Evolutionary conservation across 495 filamentous ascomycete genomes (phyloP).

Genomic region (Aspergillus hancockii): DNA sequence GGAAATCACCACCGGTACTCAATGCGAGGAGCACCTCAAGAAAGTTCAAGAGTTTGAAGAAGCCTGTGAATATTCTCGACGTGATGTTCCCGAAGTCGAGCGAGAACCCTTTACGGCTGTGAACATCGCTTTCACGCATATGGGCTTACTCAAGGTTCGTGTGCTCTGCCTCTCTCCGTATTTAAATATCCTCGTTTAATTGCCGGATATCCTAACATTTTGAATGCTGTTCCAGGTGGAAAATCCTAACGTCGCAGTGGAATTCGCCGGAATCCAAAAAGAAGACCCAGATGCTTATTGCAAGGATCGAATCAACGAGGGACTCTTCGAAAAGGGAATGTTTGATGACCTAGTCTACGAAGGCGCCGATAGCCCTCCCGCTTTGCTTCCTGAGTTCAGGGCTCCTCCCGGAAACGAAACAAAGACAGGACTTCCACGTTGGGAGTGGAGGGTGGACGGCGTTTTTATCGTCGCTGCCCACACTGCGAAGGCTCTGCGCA

Average conservation of each 20-base stretch:
- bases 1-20: constrained; percentile 20
- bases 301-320: constrained; percentile 5
- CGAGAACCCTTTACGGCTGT: constrained; percentile 9
- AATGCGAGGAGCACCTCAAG: constrained; percentile 5
- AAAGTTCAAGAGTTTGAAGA: not conserved
- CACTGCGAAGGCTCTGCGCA: constrained; percentile 3
- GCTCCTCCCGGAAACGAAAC: constrained; percentile 5
- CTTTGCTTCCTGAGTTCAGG: constrained; percentile 3
- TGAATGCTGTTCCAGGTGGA: not conserved
- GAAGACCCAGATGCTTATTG: constrained; percentile 8
- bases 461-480: constrained; percentile 11
- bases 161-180: not conserved
- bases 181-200: not conserved
- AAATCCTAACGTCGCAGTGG: not conserved
- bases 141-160: not conserved
- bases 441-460: constrained; percentile 9
- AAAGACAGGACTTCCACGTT: not conserved
- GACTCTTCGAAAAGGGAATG: constrained; percentile 12
- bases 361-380: constrained; percentile 6
- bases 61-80: constrained; percentile 7
- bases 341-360: constrained; percentile 14
- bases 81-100: not conserved
- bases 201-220: not conserved
- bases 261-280: not conserved
- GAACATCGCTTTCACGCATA: constrained; percentile 23